Percentiles rank a stretch among this genome's conserved stretches.
Evolutionary conservation across 148 eudicot genomes (phyloP).

Genomic region (Persicaria tinctoria): DNA sequence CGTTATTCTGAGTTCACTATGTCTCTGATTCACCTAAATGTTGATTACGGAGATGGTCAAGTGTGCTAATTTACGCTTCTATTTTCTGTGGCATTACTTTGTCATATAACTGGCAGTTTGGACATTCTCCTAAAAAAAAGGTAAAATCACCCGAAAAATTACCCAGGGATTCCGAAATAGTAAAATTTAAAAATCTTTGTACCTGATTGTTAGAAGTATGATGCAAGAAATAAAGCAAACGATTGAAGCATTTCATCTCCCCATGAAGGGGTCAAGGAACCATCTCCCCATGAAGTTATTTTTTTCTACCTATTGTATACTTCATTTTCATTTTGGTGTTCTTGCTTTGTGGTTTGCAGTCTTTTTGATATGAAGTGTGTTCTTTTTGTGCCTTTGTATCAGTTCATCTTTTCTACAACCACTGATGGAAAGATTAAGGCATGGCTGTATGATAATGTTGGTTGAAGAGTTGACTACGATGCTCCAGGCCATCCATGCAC

Average conservation of each 20-base stretch:
- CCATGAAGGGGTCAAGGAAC: background rate
- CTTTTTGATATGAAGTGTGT: background rate
- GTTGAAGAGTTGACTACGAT: conserved; percentile 89
- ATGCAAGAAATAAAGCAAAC: no score
- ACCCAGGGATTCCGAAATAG: background rate
- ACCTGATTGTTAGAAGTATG: no score
- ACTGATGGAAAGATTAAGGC: conserved; percentile 94
- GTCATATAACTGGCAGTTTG: background rate
- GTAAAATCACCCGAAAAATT: background rate
- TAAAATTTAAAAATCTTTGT: background rate
- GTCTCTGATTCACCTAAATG: conserved; percentile 86
- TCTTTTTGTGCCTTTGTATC: conserved; percentile 22
- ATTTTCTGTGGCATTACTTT: background rate
- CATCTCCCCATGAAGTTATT: background rate
- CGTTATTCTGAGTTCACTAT: conserved; percentile 97
- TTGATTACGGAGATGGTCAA: conserved; percentile 97
- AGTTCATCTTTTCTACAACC: conserved; percentile 92
- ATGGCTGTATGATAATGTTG: conserved; percentile 86
- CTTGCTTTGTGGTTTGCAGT: background rate
- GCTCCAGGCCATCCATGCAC: conserved; percentile 93
- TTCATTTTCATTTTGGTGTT: background rate
- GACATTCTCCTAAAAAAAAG: background rate
- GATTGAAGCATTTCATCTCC: background rate
- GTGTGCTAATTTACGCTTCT: conserved; percentile 27
- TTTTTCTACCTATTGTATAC: background rate